A percentile compares a stretch with the other conserved stretches of the same genome.
phyloP scores from a whole-genome alignment of 768 basidiomycete genomes.

The Rhodotorula graminis region DNA sequence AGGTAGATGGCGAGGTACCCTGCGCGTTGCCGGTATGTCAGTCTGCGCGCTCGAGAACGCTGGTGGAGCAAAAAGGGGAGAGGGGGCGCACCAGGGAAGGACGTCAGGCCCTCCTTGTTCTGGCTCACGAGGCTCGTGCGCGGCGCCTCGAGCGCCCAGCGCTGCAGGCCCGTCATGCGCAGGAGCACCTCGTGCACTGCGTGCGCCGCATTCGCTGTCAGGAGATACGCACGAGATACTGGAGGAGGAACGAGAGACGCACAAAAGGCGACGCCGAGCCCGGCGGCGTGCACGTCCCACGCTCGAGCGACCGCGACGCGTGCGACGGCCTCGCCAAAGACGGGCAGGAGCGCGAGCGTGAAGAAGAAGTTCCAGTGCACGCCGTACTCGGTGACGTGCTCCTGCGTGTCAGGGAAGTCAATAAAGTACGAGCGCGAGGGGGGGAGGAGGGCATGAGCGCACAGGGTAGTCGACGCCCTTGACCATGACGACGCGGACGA shows the following conservation, averaged over 20 bases:
- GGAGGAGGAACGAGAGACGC: neutral
- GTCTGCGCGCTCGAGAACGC: neutral
- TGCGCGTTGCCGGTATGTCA: slow-evolving; percentile 39
- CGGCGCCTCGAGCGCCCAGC: slow-evolving; percentile 62
- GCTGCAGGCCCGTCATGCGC: slow-evolving; percentile 56
- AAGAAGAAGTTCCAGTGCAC: slow-evolving; percentile 99
- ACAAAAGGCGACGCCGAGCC: slow-evolving; percentile 22
- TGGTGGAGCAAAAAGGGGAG: neutral
- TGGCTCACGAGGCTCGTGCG: slow-evolving; percentile 63
- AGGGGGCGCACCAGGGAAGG: slow-evolving; percentile 59
- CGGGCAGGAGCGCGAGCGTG: slow-evolving; percentile 74
- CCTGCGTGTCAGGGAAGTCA: slow-evolving; percentile 51
- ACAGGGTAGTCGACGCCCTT: slow-evolving; percentile 94
- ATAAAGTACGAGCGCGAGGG: too few relatives aligned
- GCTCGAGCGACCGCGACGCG: neutral
- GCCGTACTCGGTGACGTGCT: slow-evolving; percentile 94
- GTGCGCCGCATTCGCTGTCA: too few relatives aligned
- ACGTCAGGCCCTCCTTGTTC: slow-evolving; percentile 90
- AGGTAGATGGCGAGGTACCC: slow-evolving; percentile 89
- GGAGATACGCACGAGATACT: too few relatives aligned
- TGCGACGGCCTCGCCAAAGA: slow-evolving; percentile 26
- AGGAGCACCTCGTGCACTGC: slow-evolving; percentile 70
- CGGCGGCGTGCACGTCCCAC: slow-evolving; percentile 17
- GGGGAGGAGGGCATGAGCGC: slow-evolving; percentile 40
- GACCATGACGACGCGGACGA: slow-evolving; percentile 73